These are phyloP conservation scores for Raffaelea ambrosiae DNA, from an alignment of 2,329 filamentous ascomycete species.

Conservation along the genomic window DNA sequence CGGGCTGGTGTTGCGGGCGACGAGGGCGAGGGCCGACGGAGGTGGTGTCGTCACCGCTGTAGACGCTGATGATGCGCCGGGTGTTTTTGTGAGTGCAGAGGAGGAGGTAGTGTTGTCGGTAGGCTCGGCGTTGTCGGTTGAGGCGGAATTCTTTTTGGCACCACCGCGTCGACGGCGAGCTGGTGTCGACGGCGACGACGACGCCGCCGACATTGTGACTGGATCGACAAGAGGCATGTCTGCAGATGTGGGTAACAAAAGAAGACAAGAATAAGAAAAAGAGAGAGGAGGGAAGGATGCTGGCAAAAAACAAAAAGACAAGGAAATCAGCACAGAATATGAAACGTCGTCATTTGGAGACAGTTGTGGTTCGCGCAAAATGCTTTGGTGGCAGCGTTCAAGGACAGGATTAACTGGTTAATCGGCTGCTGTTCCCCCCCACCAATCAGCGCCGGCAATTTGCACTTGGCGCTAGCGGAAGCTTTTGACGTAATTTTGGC, in stretches of 20 bases:
- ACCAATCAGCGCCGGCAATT: neutral
- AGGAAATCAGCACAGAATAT: neutral
- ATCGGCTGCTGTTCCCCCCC: too few relatives aligned
- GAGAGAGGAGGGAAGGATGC: neutral
- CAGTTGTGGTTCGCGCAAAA: too few relatives aligned
- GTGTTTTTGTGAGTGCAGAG: neutral
- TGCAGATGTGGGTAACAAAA: neutral
- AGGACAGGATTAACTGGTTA: too few relatives aligned
- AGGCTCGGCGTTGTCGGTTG: neutral
- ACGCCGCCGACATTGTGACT: conserved; percentile 20
- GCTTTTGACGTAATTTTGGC: too few relatives aligned
- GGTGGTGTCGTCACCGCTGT: neutral
- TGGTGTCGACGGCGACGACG: neutral
- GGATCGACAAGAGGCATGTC: conserved; percentile 22
- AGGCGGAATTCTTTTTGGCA: too few relatives aligned
- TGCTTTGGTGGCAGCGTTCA: too few relatives aligned
- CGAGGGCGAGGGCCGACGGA: conserved; percentile 14
- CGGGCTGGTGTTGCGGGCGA: conserved; percentile 21
- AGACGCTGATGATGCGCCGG: too few relatives aligned
- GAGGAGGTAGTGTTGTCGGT: neutral
- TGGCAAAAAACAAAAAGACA: neutral
- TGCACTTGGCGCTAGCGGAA: neutral
- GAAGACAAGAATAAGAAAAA: too few relatives aligned
- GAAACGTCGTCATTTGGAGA: neutral
- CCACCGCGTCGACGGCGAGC: conserved; percentile 2